Evolutionary conservation across 2,329 filamentous ascomycete species (phyloP).

Genomic region (Gnomoniopsis smithogilvyi): DNA sequence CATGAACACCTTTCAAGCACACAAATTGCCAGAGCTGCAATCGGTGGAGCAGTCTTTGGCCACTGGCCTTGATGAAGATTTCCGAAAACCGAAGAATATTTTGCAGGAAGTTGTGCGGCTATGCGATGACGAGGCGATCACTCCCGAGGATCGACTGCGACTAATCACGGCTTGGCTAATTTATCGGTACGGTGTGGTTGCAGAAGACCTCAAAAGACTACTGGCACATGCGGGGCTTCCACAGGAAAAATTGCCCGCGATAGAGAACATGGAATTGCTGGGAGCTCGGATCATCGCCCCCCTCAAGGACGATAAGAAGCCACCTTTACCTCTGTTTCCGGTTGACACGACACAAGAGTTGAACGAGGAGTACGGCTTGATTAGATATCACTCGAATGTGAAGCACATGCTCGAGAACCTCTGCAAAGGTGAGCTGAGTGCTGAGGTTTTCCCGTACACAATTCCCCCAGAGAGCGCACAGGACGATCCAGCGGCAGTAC

Average conservation of each 20-base stretch:
- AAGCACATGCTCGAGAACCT: conserved; percentile 80
- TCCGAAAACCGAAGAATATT: conserved; percentile 84
- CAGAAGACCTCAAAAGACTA: conserved; percentile 79
- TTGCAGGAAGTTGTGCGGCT: conserved; percentile 81
- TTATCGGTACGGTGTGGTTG: conserved; percentile 80
- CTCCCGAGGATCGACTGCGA: conserved; percentile 72
- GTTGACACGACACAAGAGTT: conserved; percentile 56
- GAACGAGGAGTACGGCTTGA: conserved; percentile 79
- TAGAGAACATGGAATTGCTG: conserved; percentile 77
- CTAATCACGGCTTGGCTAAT: conserved; percentile 83
- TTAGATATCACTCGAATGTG: conserved; percentile 77
- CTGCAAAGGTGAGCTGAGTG: conserved; percentile 64
- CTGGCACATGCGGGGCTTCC: conserved; percentile 78
- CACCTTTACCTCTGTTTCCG: conserved; percentile 67
- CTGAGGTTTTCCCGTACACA: conserved; percentile 66
- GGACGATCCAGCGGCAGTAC: conserved; percentile 52
- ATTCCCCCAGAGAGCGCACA: conserved; percentile 60
- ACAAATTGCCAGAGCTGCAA: conserved; percentile 83
- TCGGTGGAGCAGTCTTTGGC: conserved; percentile 87
- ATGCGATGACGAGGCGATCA: conserved; percentile 79
- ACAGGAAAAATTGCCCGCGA: conserved; percentile 44
- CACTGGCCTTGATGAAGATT: conserved; percentile 90
- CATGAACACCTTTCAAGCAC: conserved; percentile 86
- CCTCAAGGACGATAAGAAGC: conserved; percentile 73
- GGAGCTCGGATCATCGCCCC: conserved; percentile 67